phyloP scores from a whole-genome alignment of 2,329 filamentous ascomycete genomes.

The Ceratocystis colombiana region DNA sequence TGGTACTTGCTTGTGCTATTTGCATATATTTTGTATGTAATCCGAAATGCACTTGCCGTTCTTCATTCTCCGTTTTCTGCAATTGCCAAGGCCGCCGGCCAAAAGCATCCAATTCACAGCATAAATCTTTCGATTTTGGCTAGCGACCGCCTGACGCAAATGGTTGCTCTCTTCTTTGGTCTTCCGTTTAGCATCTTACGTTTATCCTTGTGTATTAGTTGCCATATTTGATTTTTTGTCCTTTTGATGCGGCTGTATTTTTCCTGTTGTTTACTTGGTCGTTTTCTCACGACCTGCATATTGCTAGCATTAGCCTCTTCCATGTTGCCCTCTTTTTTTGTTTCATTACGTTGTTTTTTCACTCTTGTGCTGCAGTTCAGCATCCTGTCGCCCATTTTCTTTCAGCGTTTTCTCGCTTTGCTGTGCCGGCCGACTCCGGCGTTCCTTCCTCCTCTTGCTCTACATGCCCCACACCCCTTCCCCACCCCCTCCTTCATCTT shows the following conservation, averaged over 20 bases:
- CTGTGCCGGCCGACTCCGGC: conserved; percentile 13
- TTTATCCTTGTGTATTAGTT: background rate
- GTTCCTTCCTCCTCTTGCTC: background rate
- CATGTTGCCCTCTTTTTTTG: background rate
- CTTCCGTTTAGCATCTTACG: background rate
- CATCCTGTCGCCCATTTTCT: conserved; percentile 9
- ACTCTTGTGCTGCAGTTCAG: background rate
- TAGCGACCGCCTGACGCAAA: background rate
- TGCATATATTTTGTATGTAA: conserved; percentile 6
- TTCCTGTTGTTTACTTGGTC: background rate
- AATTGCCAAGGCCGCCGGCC: background rate
- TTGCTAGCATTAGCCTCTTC: background rate
- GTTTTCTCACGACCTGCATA: conserved; percentile 8
- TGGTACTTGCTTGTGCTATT: background rate
- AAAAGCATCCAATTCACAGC: conserved; percentile 6
- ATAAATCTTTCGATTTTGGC: conserved; percentile 6
- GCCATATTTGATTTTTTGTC: background rate
- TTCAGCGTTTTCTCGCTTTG: background rate
- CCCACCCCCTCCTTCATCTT: background rate
- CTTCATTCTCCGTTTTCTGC: background rate
- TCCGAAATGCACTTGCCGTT: background rate
- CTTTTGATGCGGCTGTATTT: background rate
- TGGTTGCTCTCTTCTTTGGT: background rate
- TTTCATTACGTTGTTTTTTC: conserved; percentile 14
- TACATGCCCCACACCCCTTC: background rate